Percentiles rank a stretch among this genome's conserved stretches.
Evolutionary conservation across 2,329 filamentous ascomycete species (phyloP).

Genomic region (Pseudofabraea citricarpa): DNA sequence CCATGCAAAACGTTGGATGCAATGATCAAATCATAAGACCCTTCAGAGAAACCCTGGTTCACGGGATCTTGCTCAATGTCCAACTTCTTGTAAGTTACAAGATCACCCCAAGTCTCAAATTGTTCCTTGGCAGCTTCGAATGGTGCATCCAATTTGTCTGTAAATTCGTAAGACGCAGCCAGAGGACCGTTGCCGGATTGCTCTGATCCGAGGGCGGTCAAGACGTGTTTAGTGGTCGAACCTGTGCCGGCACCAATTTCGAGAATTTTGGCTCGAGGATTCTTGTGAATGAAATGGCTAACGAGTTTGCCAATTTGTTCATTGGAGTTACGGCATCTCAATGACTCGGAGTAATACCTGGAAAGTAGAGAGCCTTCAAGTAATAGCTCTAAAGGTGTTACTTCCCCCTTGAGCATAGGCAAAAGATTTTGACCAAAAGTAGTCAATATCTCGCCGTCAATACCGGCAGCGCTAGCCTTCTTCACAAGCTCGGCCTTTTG

Average conservation of each 20-base stretch:
- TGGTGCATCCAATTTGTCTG: constrained; percentile 23
- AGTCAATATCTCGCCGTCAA: constrained; percentile 3
- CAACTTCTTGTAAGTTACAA: constrained; percentile 26
- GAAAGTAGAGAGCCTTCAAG: constrained; percentile 5
- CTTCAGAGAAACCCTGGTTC: constrained; percentile 16
- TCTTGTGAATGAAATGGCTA: constrained; percentile 11
- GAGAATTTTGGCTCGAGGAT: constrained; percentile 16
- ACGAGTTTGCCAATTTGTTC: constrained; percentile 2
- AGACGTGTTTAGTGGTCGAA: constrained; percentile 5
- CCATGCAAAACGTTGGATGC: constrained; percentile 20
- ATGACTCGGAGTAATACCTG: constrained; percentile 2
- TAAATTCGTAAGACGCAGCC: constrained; percentile 14
- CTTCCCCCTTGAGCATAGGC: constrained; percentile 3
- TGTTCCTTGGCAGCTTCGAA: constrained; percentile 26
- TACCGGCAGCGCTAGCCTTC: background rate
- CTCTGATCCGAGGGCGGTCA: constrained; percentile 2
- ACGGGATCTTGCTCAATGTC: constrained; percentile 11
- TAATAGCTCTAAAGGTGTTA: constrained; percentile 7
- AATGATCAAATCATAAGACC: constrained; percentile 19
- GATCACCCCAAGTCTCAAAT: constrained; percentile 6
- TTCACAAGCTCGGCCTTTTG: background rate
- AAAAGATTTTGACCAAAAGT: constrained; percentile 1
- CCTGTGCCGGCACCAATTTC: constrained; percentile 21
- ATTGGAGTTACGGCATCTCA: background rate
- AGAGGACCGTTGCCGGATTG: background rate